Conservation (phyloP, 768 basidiomycete species). For the Tylopilus plumbeoviolaceoides region DNA sequence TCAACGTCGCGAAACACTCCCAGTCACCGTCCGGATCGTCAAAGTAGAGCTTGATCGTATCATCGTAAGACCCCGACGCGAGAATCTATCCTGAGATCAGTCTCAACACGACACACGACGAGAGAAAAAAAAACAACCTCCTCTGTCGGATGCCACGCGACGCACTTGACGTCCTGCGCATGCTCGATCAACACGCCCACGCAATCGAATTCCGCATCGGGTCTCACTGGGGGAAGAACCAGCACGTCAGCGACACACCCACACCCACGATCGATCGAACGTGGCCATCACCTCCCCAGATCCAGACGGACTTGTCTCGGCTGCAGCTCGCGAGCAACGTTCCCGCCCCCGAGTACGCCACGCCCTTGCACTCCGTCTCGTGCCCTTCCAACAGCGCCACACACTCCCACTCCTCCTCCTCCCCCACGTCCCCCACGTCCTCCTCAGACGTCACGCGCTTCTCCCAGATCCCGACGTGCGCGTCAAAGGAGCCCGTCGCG, state of each 20-base stretch:
- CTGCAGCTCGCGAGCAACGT: slow-evolving; percentile 90
- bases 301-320: slow-evolving; percentile 97
- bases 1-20: slow-evolving; percentile 80
- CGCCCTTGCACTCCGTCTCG: slow-evolving; percentile 94
- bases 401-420: slow-evolving; percentile 78
- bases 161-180: slow-evolving; percentile 90
- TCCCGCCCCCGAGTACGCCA: slow-evolving; percentile 73
- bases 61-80: slow-evolving; percentile 96
- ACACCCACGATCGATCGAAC: neutral
- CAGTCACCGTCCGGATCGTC: slow-evolving; percentile 96
- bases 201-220: slow-evolving; percentile 92
- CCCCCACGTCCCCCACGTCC: slow-evolving; percentile 28
- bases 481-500: slow-evolving; percentile 92
- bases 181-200: slow-evolving; percentile 97
- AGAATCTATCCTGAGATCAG: slow-evolving; percentile 60
- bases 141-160: slow-evolving; percentile 93
- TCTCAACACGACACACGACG: neutral
- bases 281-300: slow-evolving; percentile 82
- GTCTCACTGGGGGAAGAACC: slow-evolving; percentile 54
- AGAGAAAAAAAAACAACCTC: slow-evolving; percentile 53
- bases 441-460: slow-evolving; percentile 46
- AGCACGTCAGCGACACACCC: too few relatives aligned
- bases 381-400: slow-evolving; percentile 86
- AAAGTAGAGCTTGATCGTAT: slow-evolving; percentile 88
- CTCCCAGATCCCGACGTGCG: slow-evolving; percentile 90